Evolutionary conservation across 345 rosid species (phyloP).

Genomic region (Nasturtium officinale): DNA sequence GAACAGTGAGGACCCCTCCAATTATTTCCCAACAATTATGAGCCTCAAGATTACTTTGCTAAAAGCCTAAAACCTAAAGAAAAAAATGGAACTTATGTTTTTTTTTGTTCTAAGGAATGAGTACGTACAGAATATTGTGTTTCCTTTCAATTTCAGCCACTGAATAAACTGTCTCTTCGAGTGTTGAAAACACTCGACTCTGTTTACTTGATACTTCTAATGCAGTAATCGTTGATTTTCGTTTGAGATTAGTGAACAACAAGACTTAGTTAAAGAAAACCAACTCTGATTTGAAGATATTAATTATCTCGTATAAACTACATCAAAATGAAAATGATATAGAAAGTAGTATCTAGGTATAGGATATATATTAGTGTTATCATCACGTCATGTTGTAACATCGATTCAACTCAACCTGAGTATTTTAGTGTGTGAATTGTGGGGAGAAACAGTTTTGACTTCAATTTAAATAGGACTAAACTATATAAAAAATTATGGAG

Average conservation of each 20-base stretch:
- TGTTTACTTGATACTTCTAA: slow-evolving; percentile 35
- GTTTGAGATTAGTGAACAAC: not conserved
- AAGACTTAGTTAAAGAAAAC: not conserved
- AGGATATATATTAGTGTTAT: not conserved
- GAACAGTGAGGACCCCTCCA: slow-evolving; percentile 36
- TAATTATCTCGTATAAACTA: not conserved
- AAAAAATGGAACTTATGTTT: slow-evolving; percentile 11
- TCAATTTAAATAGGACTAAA: not conserved
- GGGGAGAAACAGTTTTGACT: not conserved
- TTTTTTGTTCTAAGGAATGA: not conserved
- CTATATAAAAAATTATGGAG: not conserved
- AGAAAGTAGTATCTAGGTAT: not conserved
- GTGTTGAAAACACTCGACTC: slow-evolving; percentile 13
- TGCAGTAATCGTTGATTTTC: not conserved
- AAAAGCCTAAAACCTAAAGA: slow-evolving; percentile 8
- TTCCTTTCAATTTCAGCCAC: slow-evolving; percentile 36
- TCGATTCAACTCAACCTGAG: not conserved
- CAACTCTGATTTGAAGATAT: not conserved
- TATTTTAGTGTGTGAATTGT: not conserved
- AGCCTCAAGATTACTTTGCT: slow-evolving; percentile 14
- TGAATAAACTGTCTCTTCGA: slow-evolving; percentile 33
- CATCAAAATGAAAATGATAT: not conserved
- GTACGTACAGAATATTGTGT: no score
- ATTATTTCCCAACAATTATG: slow-evolving; percentile 24
- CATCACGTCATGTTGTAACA: not conserved